phyloP scores from a whole-genome alignment of 108 stramenopile species.

The Pseudonitzschia multiseries region DNA sequence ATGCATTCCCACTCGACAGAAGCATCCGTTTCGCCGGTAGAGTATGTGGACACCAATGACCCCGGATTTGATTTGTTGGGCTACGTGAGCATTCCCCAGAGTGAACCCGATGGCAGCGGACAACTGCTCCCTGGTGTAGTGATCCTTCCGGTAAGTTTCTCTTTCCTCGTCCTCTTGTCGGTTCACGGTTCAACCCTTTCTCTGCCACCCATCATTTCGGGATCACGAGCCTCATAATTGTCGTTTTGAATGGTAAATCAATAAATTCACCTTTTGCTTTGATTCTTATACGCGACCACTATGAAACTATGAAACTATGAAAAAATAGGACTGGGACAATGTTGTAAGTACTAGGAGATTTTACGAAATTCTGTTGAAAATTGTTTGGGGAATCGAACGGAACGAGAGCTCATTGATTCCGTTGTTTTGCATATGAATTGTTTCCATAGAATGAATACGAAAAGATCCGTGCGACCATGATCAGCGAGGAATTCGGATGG shows the following conservation, averaged over 20 bases:
- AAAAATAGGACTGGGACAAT: neutral
- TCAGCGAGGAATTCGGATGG: conserved; percentile 37
- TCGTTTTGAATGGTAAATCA: neutral
- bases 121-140: conserved; percentile 18
- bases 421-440: neutral
- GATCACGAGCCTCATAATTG: neutral
- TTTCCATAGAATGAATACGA: conserved; percentile 37
- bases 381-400: too few species aligned
- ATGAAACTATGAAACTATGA: neutral
- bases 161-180: neutral
- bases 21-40: neutral
- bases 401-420: neutral
- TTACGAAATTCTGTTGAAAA: neutral
- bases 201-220: neutral
- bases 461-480: conserved; percentile 45
- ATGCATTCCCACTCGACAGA: neutral
- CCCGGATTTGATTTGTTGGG: conserved; percentile 21
- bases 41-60: conserved; percentile 10
- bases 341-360: conserved; percentile 5
- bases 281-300: neutral
- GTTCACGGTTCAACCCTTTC: too few species aligned
- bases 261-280: too few species aligned
- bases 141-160: conserved; percentile 30
- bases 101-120: neutral
- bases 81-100: conserved; percentile 15